phyloP scores from a whole-genome alignment of 345 rosid species.

The Euclidium syriacum region DNA sequence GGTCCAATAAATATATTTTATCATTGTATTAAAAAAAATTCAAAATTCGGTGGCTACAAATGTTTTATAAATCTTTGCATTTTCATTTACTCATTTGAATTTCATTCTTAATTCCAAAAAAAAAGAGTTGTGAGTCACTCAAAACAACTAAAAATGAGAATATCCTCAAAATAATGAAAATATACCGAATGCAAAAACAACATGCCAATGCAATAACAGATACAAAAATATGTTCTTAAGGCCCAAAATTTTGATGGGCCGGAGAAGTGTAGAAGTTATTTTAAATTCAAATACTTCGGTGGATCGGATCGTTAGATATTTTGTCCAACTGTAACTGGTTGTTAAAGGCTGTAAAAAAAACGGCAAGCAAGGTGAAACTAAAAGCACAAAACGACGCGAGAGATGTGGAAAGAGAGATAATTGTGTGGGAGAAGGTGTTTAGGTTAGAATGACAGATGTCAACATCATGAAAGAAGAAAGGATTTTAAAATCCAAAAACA shows the following conservation, averaged over 20 bases:
- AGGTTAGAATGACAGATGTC: constrained; percentile 18
- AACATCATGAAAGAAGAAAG: neutral
- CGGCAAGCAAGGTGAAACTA: constrained; percentile 19
- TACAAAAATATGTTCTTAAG: neutral
- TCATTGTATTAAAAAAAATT: neutral
- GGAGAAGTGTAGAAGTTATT: too few relatives aligned
- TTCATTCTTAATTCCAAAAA: neutral
- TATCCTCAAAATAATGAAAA: neutral
- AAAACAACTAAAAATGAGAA: neutral
- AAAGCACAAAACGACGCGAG: constrained; percentile 9
- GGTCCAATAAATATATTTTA: neutral
- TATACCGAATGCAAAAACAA: too few relatives aligned
- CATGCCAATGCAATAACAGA: neutral
- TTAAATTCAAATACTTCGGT: too few relatives aligned
- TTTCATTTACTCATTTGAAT: neutral
- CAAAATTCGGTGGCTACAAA: neutral
- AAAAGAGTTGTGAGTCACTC: neutral
- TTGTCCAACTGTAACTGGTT: too few relatives aligned
- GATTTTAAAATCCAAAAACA: neutral
- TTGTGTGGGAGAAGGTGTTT: neutral
- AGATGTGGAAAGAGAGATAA: neutral
- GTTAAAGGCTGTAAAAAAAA: neutral
- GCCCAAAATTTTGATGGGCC: neutral
- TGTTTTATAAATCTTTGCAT: neutral
- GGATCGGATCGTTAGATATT: too few relatives aligned